These are phyloP conservation scores for Zopfochytrium polystomum DNA, from an alignment of 371 early-diverging fungal species.

Conservation along the genomic window DNA sequence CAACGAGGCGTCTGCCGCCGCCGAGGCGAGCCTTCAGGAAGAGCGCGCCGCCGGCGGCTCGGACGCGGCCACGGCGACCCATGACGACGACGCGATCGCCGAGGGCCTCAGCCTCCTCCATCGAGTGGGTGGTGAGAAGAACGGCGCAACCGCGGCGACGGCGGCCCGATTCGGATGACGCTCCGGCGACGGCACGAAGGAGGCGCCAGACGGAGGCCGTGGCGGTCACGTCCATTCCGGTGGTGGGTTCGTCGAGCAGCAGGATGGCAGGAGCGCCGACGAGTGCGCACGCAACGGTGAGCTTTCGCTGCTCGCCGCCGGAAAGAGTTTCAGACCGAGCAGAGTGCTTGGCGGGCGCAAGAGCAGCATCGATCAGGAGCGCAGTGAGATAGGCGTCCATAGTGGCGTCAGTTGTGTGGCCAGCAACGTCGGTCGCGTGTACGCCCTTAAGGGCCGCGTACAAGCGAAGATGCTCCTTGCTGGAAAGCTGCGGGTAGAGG, in stretches of 20 bases:
- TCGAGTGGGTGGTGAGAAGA: constrained; percentile 62
- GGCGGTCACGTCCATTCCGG: too few species aligned
- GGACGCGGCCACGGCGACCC: constrained; percentile 18
- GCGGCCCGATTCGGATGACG: too few species aligned
- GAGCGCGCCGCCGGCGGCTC: too few species aligned
- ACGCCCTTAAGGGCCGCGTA: constrained; percentile 39
- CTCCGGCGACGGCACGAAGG: too few species aligned
- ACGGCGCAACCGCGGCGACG: too few species aligned
- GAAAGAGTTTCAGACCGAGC: too few species aligned
- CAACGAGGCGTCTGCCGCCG: too few species aligned
- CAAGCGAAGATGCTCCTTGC: constrained; percentile 47
- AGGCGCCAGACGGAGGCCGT: too few species aligned
- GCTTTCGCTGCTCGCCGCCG: too few species aligned
- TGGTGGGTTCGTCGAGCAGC: too few species aligned
- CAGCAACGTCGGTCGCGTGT: not conserved
- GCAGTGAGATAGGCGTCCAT: not conserved
- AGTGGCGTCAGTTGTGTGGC: not conserved
- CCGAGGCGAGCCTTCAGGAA: too few species aligned
- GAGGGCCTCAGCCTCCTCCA: constrained; percentile 49
- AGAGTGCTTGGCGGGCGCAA: constrained; percentile 40
- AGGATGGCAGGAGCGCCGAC: constrained; percentile 57
- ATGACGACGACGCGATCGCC: constrained; percentile 38
- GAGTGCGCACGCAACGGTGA: constrained; percentile 59
- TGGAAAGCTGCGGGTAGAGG: constrained; percentile 48
- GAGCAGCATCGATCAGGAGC: constrained; percentile 25